Base-by-base conservation (phyloP, 2,329 filamentous ascomycete species). In the Neocucurbitaria cava region DNA sequence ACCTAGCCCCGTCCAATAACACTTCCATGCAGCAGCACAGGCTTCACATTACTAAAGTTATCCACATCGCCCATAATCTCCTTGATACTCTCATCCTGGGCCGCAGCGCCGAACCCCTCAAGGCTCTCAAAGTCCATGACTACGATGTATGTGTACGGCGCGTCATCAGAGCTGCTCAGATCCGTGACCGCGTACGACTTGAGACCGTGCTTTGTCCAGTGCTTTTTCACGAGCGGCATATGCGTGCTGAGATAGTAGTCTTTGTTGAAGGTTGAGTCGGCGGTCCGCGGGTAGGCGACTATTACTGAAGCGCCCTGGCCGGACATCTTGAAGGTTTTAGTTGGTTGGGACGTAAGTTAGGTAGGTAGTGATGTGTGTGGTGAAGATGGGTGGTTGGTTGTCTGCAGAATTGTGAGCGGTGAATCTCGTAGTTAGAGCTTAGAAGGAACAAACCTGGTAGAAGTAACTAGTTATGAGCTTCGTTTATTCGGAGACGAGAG, bases 181-280 rank as follows among this genome's bases (percentile, higher is more conserved):
- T 72, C 52, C 1, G 54, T 54, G 7, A 73, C 59, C 11, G 36
- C 53, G 52, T 57, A 73, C 3, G 52, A 56, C 39, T 68, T 73
- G 3, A 83, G 66, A 36, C 81, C 81, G 45, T 70, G 61, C 1
- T 64, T 54, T 0, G 49, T 56, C 80, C 80, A 83, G 23, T 61
- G 56, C 43, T 75, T 69, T 24, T 65, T 54, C 15, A 78, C 77
- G 2, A 83, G 67, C 1, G 77, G 75, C 77, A 83, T 80, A 72
- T 83, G 81, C 18, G 58, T 76, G 3, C 62, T 49, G 33, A 82
- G 63, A 64, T 82, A 84, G 75, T 83, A 83, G 30, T 80, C 73
- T 59, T 81, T 69, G 70, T 83, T 69, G 72, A 83, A 83, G 10
- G 59, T 76, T n/a, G 64, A 52, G 55, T 69, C 71, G 33, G 68